phyloP scores from a whole-genome alignment of 129 eudicot genomes.

The Chrysanthemum makinoi region DNA sequence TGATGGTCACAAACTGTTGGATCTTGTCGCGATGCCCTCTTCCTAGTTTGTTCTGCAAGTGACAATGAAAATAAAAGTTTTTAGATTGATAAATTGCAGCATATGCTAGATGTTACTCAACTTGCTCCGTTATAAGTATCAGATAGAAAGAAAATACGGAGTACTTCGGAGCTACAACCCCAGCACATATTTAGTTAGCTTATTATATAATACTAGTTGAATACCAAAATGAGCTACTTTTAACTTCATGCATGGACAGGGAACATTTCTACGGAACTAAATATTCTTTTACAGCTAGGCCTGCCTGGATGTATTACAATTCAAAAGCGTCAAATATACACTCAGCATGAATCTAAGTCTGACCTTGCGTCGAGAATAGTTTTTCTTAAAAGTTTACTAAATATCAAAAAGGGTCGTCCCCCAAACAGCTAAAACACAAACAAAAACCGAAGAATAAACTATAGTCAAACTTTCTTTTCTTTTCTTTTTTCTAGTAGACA shows the following conservation, averaged over 20 bases:
- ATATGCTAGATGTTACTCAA: background rate
- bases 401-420: background rate
- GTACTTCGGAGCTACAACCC: slow-evolving; percentile 1
- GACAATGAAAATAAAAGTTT: slow-evolving; percentile 1
- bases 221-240: background rate
- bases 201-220: background rate
- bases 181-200: background rate
- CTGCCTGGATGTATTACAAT: background rate
- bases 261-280: slow-evolving; percentile 1
- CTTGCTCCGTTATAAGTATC: slow-evolving; percentile 2
- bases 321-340: background rate
- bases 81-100: background rate
- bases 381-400: too few relatives aligned
- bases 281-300: slow-evolving; percentile 10
- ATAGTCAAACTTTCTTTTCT: background rate
- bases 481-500: background rate
- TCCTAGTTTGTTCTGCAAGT: slow-evolving; percentile 77
- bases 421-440: background rate
- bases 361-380: too few relatives aligned
- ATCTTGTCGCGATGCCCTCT: slow-evolving; percentile 92
- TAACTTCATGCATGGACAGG: background rate
- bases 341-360: too few relatives aligned
- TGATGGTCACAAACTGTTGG: slow-evolving; percentile 79
- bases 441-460: background rate
- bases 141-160: background rate